Evolutionary conservation across 352 stramenopile species (phyloP), one percentile per base, ranked within the genome.

Genomic region (Globisporangium carolinianum): DNA sequence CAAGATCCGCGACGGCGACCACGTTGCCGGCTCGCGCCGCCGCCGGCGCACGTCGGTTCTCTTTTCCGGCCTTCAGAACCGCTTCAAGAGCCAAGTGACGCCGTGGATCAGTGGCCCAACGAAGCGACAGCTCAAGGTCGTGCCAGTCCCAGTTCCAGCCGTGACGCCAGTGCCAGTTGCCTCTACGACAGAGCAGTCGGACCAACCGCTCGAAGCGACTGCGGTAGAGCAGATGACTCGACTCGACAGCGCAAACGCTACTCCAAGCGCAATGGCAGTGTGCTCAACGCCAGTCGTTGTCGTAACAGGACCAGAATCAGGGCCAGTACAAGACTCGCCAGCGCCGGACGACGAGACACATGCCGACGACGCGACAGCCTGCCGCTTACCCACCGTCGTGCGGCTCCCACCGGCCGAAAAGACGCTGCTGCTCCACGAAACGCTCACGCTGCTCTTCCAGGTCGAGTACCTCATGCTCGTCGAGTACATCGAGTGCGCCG

Each of bases 361-460:
- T 32, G 24, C 24, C 24, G 24, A 32, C 24, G 24, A 32, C 24
- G 24, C 24, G 24, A 32, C 24, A 32, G 24, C 24, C 24, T 32
- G 24, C 24, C 42, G 42, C 42, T 0, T 6, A 15, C 45, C 6
- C 50, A 32, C 45, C 17, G 17, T 35, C 5, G 45, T 35, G 45
- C 45, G 45, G 1, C 50, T 46, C 14, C 35, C 50, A 6, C 38
- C 51, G 17, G 47, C 38, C 15, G 18, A 51, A 17, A 51, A 18
- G 6, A 47, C 14, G n/a, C 46, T 14, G 41, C n/a, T 56, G 8
- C 24, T 63, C 9, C 32, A 52, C 6, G 39, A 60, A 24, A 54
- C 61, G 4, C 57, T 75, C 6, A 58, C 68, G 9, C 41, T 64
- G 24, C 63, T 79, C 12, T 78, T 78, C 55, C 70, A 75, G 24